Evolutionary conservation across 768 basidiomycete species (phyloP).

Genomic region (Hortiboletus campestris): DNA sequence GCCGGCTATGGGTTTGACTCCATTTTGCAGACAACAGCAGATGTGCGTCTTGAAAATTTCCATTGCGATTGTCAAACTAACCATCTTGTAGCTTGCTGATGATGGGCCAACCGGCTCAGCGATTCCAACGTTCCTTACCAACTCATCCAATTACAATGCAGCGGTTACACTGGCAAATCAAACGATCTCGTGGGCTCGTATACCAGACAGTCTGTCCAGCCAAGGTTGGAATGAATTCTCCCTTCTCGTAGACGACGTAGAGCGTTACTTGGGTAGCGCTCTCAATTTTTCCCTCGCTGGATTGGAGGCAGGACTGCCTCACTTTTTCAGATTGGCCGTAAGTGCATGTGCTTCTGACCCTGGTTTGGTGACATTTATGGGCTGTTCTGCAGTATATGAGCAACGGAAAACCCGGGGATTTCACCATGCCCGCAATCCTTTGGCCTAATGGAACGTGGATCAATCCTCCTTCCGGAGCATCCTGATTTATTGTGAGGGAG

Average conservation of each 20-base stretch:
- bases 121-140: constrained; percentile 72
- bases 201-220: constrained; percentile 33
- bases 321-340: constrained; percentile 80
- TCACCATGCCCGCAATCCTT: constrained; percentile 73
- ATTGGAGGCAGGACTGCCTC: constrained; percentile 58
- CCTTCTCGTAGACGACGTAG: constrained; percentile 83
- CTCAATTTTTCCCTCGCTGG: constrained; percentile 70
- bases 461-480: constrained; percentile 68
- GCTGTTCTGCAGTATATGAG: constrained; percentile 44
- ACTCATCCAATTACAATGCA: constrained; percentile 62
- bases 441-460: constrained; percentile 84
- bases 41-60: constrained; percentile 43
- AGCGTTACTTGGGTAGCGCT: constrained; percentile 67
- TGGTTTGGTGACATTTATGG: not conserved
- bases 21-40: constrained; percentile 71
- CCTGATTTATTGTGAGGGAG: constrained; percentile 24
- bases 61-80: constrained; percentile 1
- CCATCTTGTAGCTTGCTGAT: constrained; percentile 54
- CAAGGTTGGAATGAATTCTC: constrained; percentile 72
- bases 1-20: constrained; percentile 80
- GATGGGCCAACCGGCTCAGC: constrained; percentile 71
- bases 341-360: constrained; percentile 26
- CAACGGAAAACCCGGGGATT: constrained; percentile 58
- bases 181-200: constrained; percentile 53
- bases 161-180: constrained; percentile 55